Evolutionary conservation across 2,329 filamentous ascomycete species (phyloP).

Genomic region (Talaromyces rugulosus): DNA sequence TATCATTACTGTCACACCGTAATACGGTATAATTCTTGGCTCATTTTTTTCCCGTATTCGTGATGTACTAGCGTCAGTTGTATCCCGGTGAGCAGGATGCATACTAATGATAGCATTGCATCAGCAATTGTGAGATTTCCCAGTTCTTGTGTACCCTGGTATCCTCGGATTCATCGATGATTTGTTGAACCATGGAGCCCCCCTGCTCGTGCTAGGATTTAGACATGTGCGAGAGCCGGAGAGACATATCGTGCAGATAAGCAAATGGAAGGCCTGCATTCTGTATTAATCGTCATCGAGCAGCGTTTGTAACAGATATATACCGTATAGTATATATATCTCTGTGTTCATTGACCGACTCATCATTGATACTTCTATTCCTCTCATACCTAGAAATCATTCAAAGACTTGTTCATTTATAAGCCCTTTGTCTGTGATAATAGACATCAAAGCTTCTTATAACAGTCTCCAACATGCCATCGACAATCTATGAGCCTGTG

Average conservation of each 20-base stretch:
- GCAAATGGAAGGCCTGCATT: neutral
- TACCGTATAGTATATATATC: neutral
- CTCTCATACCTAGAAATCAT: neutral
- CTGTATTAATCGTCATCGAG: neutral
- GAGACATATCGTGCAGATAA: neutral
- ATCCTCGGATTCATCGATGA: neutral
- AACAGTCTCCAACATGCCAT: neutral
- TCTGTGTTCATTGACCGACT: neutral
- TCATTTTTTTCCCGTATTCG: neutral
- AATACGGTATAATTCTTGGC: neutral
- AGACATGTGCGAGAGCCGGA: neutral
- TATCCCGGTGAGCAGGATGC: neutral
- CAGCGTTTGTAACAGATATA: neutral
- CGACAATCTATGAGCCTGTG: constrained; percentile 2
- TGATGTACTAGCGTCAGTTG: neutral
- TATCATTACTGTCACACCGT: neutral
- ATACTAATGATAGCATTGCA: neutral
- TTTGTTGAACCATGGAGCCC: neutral
- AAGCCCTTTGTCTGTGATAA: neutral
- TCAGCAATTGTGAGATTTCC: too few species aligned
- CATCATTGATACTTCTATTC: neutral
- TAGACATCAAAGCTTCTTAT: neutral
- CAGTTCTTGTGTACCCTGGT: neutral
- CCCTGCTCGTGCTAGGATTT: neutral
- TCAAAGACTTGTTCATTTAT: constrained; percentile 2